Conservation (phyloP, 1,139 yeast genomes). For the Torulaspora globosa region DNA sequence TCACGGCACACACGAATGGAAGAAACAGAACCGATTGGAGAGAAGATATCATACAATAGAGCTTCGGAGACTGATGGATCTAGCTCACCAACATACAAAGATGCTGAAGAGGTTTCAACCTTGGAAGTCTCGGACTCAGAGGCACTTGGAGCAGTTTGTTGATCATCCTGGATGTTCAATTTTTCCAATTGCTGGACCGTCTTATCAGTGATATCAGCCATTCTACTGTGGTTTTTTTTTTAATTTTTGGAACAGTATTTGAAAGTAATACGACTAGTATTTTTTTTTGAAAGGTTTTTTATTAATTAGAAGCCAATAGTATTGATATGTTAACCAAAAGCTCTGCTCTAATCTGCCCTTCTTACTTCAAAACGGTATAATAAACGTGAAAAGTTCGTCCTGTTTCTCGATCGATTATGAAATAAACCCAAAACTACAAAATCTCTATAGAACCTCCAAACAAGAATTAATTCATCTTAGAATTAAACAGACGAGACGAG, state of each 20-base stretch:
- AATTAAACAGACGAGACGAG: not conserved
- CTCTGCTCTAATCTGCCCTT: conserved; percentile 16
- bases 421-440: not conserved
- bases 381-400: conserved; percentile 18
- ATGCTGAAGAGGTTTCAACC: conserved; percentile 57
- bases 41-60: conserved; percentile 86
- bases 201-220: conserved; percentile 42
- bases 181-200: conserved; percentile 41
- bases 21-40: conserved; percentile 92
- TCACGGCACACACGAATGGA: conserved; percentile 99
- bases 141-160: conserved; percentile 30
- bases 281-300: conserved; percentile 31
- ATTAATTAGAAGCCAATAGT: conserved; percentile 15
- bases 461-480: not conserved
- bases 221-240: conserved; percentile 24
- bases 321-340: conserved; percentile 15
- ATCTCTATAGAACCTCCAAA: not conserved
- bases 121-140: conserved; percentile 38
- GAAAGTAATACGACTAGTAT: conserved; percentile 15
- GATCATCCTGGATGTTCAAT: conserved; percentile 38
- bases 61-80: conserved; percentile 94
- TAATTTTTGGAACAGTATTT: conserved; percentile 11
- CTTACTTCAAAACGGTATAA: conserved; percentile 19
- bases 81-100: conserved; percentile 96
- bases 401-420: conserved; percentile 15